These are phyloP conservation scores for Dichomitus squalens DNA, from an alignment of 1,284 basidiomycete species.

Conservation along the genomic window DNA sequence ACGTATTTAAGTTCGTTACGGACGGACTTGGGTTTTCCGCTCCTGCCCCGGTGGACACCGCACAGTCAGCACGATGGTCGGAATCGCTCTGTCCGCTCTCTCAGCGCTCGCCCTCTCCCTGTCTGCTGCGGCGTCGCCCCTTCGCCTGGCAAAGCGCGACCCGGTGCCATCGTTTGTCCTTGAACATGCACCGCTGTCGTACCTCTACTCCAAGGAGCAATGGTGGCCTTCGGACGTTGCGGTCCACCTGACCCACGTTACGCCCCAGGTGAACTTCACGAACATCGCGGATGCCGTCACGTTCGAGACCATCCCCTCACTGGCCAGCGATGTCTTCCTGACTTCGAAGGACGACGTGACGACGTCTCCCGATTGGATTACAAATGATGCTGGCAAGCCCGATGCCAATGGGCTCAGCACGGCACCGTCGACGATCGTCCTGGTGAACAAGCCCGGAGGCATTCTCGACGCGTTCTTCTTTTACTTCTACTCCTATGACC, in stretches of 20 bases:
- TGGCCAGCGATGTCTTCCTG: slow-evolving; percentile 30
- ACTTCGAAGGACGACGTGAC: slow-evolving; percentile 33
- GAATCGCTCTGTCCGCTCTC: slow-evolving; percentile 5
- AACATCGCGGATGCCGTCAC: slow-evolving; percentile 22
- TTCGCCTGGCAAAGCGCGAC: slow-evolving; percentile 15
- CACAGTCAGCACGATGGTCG: slow-evolving; percentile 12
- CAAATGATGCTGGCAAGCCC: slow-evolving; percentile 29
- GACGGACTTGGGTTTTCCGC: background rate
- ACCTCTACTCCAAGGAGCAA: slow-evolving; percentile 33
- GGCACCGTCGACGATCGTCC: slow-evolving; percentile 35
- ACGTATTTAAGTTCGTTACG: background rate
- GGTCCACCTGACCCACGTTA: slow-evolving; percentile 33
- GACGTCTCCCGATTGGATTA: slow-evolving; percentile 29
- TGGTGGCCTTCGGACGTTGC: slow-evolving; percentile 37
- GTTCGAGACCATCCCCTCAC: slow-evolving; percentile 22
- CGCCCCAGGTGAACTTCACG: slow-evolving; percentile 27
- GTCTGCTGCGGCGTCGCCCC: slow-evolving; percentile 4
- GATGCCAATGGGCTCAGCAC: slow-evolving; percentile 27
- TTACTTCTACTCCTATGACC: slow-evolving; percentile 39
- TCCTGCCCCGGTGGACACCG: slow-evolving; percentile 2
- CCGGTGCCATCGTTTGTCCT: slow-evolving; percentile 32
- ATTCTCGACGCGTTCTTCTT: slow-evolving; percentile 44
- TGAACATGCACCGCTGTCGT: slow-evolving; percentile 28
- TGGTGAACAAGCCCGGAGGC: slow-evolving; percentile 36
- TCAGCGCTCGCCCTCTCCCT: slow-evolving; percentile 11